Evolutionary conservation across 345 rosid species (phyloP), one percentile per base, ranked within the genome.

Genomic region (Citrus sp.): DNA sequence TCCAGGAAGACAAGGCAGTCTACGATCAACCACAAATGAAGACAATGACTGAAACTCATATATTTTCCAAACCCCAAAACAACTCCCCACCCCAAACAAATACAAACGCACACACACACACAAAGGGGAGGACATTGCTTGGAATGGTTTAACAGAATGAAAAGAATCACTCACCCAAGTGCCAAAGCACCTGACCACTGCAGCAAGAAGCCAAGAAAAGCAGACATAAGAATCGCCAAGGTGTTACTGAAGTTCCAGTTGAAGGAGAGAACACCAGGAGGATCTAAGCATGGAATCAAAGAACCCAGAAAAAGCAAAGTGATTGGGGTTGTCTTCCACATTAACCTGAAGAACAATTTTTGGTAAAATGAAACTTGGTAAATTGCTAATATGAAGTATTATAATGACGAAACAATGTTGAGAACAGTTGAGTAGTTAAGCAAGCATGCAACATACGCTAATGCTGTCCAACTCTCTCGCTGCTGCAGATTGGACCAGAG

Each of bases 141-240:
- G 56, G 58, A 55, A 63, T 7, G 18, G 77, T 73, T 55, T 40
- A 25, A 84, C 6, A 10, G 49, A 70, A 61, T 19, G 76, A 61
- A 70, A 8, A 83, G 49, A 67, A 3, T 46, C n/a, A 80, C 93
- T 84, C 85, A 94, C 99, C 97, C 99, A 24, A 96, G 95, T 6
- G 97, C 99, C 84, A 94, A 88, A 72, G 99, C 98, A 65, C 97
- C 99, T 0, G 98, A 96, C 98, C 98, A 96, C 79, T 94, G 98
- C 85, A 96, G 99, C 89, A 94, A 88, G 90, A 96, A 94, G 19
- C 98, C 98, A 4, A 96, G 92, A 78, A 93, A 37, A 74, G 98
- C 97, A 2, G 99, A 96, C 42, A 81, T 1, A 35, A 96, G 87
- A 80, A 96, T 92, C 32, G 90, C 88, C 5, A 75, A 66, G 9